Percentiles rank a stretch among this genome's conserved stretches.
These are phyloP conservation scores for Dipodascus geniculatus DNA, from an alignment of 805 yeast genomes.

Conservation along the genomic window DNA sequence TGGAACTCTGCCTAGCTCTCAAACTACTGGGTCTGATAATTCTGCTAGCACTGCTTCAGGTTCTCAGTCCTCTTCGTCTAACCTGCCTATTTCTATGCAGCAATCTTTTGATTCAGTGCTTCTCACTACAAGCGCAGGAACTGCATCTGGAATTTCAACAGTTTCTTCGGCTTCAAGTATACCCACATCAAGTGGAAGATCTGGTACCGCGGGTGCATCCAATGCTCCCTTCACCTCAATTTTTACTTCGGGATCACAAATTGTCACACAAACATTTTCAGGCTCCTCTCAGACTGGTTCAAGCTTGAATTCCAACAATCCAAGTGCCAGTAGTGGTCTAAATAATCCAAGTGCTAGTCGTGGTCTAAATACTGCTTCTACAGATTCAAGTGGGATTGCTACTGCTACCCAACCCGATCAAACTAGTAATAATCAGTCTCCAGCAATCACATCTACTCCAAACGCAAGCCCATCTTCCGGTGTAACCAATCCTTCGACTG, in stretches of 20 bases:
- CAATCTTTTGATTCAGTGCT: neutral
- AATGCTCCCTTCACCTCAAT: neutral
- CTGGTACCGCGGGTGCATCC: neutral
- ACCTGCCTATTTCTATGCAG: neutral
- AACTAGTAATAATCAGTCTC: neutral
- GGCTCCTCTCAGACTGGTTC: too few species aligned
- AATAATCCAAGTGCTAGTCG: too few species aligned
- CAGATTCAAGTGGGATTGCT: neutral
- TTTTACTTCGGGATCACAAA: neutral
- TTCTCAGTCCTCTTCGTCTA: neutral
- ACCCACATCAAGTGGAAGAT: neutral
- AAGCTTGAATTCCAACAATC: too few species aligned
- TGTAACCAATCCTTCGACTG: slow-evolving; percentile 3
- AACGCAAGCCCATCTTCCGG: neutral
- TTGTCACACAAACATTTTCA: neutral
- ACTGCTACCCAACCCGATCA: neutral
- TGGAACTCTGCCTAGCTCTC: too few species aligned
- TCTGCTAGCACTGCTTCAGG: neutral
- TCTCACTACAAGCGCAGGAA: neutral
- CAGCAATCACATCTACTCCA: neutral
- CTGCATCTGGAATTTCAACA: neutral
- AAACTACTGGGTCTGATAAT: too few species aligned
- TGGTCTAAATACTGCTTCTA: neutral
- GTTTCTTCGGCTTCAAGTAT: neutral
- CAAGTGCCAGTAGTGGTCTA: too few species aligned